Percentiles rank a stretch among this genome's conserved stretches.
phyloP scores from a whole-genome alignment of 139 green algal species.

The Parachlorella kessleri region DNA sequence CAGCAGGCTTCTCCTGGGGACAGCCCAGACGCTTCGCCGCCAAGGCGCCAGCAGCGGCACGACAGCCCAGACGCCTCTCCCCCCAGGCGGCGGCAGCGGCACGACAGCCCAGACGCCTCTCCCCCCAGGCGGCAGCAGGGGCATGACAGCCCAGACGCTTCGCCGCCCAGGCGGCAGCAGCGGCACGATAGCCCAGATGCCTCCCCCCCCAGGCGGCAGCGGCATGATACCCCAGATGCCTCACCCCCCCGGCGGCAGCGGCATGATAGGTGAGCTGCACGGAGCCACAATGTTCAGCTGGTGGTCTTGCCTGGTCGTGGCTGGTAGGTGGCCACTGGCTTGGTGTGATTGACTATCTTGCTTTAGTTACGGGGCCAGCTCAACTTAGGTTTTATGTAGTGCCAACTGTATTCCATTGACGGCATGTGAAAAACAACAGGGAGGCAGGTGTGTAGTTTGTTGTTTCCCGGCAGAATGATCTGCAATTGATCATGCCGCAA shows the following conservation, averaged over 20 bases:
- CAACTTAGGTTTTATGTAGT: too few species aligned
- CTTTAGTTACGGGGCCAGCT: too few species aligned
- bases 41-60: slow-evolving; percentile 19
- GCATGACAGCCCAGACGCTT: slow-evolving; percentile 40
- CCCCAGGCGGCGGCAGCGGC: slow-evolving; percentile 3
- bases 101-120: slow-evolving; percentile 35
- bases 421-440: too few species aligned
- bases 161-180: slow-evolving; percentile 9
- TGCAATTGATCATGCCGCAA: too few species aligned
- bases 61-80: slow-evolving; percentile 37
- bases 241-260: slow-evolving; percentile 30
- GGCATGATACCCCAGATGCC: slow-evolving; percentile 28
- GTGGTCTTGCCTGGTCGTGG: too few species aligned
- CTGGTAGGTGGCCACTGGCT: too few species aligned
- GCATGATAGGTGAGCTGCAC: slow-evolving; percentile 10
- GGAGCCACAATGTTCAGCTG: too few species aligned
- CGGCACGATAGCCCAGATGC: slow-evolving; percentile 24
- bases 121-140: slow-evolving; percentile 19
- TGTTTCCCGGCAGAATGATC: too few species aligned
- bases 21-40: slow-evolving; percentile 46
- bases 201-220: background rate
- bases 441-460: too few species aligned
- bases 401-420: too few species aligned
- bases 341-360: too few species aligned
- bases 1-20: slow-evolving; percentile 21